These are phyloP conservation scores for Cercophora newfieldiana DNA, from an alignment of 495 filamentous ascomycete species.

Conservation along the genomic window DNA sequence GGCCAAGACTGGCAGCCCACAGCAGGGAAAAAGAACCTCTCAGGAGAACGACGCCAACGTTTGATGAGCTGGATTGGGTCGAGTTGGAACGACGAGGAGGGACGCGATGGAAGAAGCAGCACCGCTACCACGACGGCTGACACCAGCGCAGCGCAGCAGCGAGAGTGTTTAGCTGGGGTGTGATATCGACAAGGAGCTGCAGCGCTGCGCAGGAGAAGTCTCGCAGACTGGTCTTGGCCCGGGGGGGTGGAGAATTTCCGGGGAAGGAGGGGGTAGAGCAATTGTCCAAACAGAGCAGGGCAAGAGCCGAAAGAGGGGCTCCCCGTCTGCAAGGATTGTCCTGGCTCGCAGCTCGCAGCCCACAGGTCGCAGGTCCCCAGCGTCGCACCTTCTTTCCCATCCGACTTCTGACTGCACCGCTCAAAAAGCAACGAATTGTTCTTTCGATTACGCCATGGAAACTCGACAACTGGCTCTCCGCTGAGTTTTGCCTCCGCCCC, in stretches of 20 bases:
- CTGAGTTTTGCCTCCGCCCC: background rate
- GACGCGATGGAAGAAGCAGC: background rate
- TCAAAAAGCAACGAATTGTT: constrained; percentile 26
- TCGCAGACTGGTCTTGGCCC: constrained; percentile 6
- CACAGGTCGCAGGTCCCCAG: constrained; percentile 1
- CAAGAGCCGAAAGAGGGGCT: constrained; percentile 11
- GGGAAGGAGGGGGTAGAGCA: constrained; percentile 20
- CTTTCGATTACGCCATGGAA: constrained; percentile 35
- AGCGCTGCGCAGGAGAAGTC: background rate
- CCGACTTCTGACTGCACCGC: constrained; percentile 2
- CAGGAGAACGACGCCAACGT: background rate
- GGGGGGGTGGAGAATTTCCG: constrained; percentile 27
- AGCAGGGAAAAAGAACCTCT: background rate
- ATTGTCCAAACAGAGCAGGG: constrained; percentile 21
- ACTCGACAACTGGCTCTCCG: constrained; percentile 22
- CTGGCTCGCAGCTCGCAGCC: background rate
- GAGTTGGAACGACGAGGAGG: background rate
- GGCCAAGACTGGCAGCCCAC: background rate
- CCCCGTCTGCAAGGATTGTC: constrained; percentile 12
- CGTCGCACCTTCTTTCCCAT: constrained; percentile 7
- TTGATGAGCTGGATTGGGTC: constrained; percentile 6
- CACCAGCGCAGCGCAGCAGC: background rate
- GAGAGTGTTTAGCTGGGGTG: constrained; percentile 2
- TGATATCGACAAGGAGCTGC: constrained; percentile 23
- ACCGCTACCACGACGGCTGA: background rate